Evolutionary conservation across 768 basidiomycete genomes (phyloP).

Genomic region (Lentinula boryana): DNA sequence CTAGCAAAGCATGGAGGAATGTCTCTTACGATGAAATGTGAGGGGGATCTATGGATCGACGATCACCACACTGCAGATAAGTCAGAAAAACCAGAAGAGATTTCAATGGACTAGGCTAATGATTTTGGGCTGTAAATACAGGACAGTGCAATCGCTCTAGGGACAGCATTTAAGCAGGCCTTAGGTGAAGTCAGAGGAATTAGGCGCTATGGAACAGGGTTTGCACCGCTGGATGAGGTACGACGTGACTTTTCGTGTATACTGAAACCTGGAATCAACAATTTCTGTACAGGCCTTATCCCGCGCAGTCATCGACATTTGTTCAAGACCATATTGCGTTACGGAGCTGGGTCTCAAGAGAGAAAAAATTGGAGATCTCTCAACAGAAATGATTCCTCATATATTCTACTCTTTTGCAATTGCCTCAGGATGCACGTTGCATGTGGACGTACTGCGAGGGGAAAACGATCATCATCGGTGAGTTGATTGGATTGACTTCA

Average conservation of each 20-base stretch:
- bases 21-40: conserved; percentile 85
- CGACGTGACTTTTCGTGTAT: conserved; percentile 10
- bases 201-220: conserved; percentile 91
- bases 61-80: conserved; percentile 99
- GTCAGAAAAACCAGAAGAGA: conserved; percentile 22
- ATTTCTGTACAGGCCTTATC: conserved; percentile 68
- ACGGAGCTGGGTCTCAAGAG: conserved; percentile 83
- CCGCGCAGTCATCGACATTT: conserved; percentile 96
- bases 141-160: conserved; percentile 84
- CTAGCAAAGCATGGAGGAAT: conserved; percentile 96
- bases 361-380: conserved; percentile 92
- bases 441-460: conserved; percentile 90
- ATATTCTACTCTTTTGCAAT: conserved; percentile 98
- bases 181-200: conserved; percentile 94
- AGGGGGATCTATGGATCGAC: conserved; percentile 96
- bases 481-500: conserved; percentile 16
- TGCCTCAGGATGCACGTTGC: conserved; percentile 88
- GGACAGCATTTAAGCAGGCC: conserved; percentile 90
- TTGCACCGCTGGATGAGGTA: conserved; percentile 96
- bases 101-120: conserved; percentile 10
- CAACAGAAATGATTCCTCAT: conserved; percentile 98
- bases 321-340: conserved; percentile 93
- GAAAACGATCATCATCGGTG: conserved; percentile 98
- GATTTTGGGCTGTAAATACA: conserved; percentile 39
- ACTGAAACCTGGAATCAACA: background rate